Percentiles rank a stretch among this genome's conserved stretches.
Evolutionary conservation across 148 eudicot species (phyloP).

Genomic region (Rhododendron kiyosumense): DNA sequence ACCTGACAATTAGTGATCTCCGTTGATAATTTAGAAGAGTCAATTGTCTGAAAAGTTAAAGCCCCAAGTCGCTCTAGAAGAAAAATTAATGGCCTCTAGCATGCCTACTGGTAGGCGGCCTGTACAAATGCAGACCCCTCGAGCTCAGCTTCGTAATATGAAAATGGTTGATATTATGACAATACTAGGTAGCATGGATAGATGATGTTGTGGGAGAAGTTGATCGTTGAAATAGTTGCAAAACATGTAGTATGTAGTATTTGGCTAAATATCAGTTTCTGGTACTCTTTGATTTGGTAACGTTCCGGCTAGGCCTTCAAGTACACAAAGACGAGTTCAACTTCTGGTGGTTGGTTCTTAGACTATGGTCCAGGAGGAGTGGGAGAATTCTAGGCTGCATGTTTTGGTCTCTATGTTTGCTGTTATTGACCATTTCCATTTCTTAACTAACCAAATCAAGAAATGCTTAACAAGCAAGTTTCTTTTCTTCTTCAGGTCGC

Average conservation of each 20-base stretch:
- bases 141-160: neutral
- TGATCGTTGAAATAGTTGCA: neutral
- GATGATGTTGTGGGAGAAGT: neutral
- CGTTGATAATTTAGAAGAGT: neutral
- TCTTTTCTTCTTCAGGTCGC: slow-evolving; percentile 49
- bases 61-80: neutral
- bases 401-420: neutral
- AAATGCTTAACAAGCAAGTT: neutral
- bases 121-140: neutral
- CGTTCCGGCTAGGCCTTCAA: neutral
- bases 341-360: neutral
- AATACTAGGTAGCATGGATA: neutral
- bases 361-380: neutral
- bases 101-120: neutral
- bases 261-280: neutral
- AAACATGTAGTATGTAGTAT: neutral
- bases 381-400: neutral
- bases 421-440: neutral
- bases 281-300: neutral
- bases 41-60: neutral
- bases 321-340: neutral
- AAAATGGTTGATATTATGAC: neutral
- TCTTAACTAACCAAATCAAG: neutral
- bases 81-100: neutral
- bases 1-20: neutral